Conservation (phyloP, 2,329 filamentous ascomycete genomes). For the Pseudocercospora vitis region DNA sequence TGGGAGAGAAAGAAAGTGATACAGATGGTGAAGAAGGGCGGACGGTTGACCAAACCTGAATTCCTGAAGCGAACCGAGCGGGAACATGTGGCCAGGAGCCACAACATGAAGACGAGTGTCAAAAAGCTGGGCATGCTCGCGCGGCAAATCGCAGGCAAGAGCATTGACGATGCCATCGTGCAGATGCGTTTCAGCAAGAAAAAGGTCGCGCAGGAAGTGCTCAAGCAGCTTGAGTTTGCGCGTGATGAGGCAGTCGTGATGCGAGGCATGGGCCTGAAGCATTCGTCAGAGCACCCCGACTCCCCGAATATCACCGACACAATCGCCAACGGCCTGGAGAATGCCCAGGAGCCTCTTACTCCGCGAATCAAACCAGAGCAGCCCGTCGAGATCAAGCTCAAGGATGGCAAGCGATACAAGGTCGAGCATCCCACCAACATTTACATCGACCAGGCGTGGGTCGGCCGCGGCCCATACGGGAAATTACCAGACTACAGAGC, state of each 20-base stretch:
- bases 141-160: slow-evolving; percentile 87
- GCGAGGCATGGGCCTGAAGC: slow-evolving; percentile 77
- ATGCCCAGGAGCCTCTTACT: not conserved
- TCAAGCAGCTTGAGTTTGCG: slow-evolving; percentile 76
- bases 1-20: slow-evolving; percentile 87
- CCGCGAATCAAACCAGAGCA: slow-evolving; percentile 30
- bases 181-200: slow-evolving; percentile 98
- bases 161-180: slow-evolving; percentile 85
- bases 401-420: slow-evolving; percentile 70
- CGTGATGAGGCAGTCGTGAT: slow-evolving; percentile 76
- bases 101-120: slow-evolving; percentile 75
- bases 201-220: slow-evolving; percentile 79
- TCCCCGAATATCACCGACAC: slow-evolving; percentile 12
- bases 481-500: slow-evolving; percentile 69
- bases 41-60: slow-evolving; percentile 65
- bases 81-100: slow-evolving; percentile 61
- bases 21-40: slow-evolving; percentile 67
- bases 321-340: slow-evolving; percentile 7
- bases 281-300: slow-evolving; percentile 28
- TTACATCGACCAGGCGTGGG: slow-evolving; percentile 92
- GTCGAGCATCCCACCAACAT: slow-evolving; percentile 75
- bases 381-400: slow-evolving; percentile 63
- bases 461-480: slow-evolving; percentile 70
- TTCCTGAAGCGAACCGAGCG: slow-evolving; percentile 67
- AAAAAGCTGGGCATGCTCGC: slow-evolving; percentile 91